Conservation (phyloP, 148 eudicot species). For the Pouteria glomerata region DNA sequence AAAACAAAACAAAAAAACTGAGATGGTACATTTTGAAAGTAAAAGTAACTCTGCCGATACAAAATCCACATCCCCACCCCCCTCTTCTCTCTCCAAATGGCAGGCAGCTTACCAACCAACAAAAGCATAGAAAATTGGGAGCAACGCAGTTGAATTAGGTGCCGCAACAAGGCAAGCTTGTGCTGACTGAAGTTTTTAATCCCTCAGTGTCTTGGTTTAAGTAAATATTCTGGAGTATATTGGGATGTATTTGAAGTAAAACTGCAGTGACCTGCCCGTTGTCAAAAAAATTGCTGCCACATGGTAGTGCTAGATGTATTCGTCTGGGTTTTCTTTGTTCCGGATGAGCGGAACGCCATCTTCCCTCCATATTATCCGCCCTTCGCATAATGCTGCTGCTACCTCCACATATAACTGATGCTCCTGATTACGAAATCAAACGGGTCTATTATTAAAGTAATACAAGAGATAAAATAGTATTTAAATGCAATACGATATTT, state of each 20-base stretch:
- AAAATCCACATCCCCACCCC: neutral
- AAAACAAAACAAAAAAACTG: no score
- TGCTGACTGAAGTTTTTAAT: neutral
- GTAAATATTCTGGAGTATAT: neutral
- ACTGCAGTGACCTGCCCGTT: no score
- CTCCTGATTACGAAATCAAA: constrained; percentile 38
- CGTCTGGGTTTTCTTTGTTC: constrained; percentile 55
- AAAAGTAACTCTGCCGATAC: neutral
- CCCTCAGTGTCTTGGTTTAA: neutral
- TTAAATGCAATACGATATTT: neutral
- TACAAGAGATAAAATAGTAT: neutral
- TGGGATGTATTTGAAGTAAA: neutral
- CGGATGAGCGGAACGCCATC: constrained; percentile 82
- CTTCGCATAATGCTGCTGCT: constrained; percentile 73
- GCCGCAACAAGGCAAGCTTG: neutral
- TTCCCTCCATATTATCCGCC: constrained; percentile 70
- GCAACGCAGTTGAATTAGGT: neutral
- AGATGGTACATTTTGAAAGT: neutral
- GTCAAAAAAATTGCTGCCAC: neutral
- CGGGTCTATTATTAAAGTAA: neutral
- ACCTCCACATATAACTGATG: constrained; percentile 74
- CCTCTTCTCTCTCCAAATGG: neutral
- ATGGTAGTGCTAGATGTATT: constrained; percentile 13
- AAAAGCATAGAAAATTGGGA: neutral
- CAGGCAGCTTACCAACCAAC: neutral